Percentiles rank a stretch among this genome's conserved stretches.
Conservation (phyloP, 2,329 filamentous ascomycete species). For the Xylaria sp. region DNA sequence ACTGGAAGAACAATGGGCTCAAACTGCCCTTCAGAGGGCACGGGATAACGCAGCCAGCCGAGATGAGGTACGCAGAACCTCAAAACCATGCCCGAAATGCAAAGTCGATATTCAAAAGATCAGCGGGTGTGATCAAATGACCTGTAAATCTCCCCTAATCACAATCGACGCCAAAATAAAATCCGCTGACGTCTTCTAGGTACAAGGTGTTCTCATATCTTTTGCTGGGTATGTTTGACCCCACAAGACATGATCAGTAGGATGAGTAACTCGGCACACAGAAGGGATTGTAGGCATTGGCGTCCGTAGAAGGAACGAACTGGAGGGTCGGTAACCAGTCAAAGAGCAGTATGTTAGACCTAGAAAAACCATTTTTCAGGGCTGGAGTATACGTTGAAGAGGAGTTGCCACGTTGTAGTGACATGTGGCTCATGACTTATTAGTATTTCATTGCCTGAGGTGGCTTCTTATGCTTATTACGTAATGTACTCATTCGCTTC, state of each 20-base stretch:
- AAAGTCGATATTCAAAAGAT: slow-evolving; percentile 6
- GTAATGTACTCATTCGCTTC: background rate
- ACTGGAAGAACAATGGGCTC: background rate
- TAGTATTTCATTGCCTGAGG: too few relatives aligned
- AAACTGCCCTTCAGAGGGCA: slow-evolving; percentile 1
- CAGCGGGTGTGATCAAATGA: slow-evolving; percentile 11
- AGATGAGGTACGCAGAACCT: background rate
- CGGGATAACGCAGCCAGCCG: slow-evolving; percentile 9
- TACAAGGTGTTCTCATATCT: background rate
- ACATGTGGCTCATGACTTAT: background rate
- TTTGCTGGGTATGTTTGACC: background rate
- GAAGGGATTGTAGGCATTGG: background rate
- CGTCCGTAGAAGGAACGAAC: background rate
- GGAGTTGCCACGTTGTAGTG: background rate
- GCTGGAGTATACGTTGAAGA: background rate
- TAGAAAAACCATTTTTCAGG: background rate
- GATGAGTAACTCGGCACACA: background rate
- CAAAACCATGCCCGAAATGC: slow-evolving; percentile 12
- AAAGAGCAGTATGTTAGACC: background rate
- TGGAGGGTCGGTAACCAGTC: background rate
- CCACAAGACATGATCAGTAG: background rate
- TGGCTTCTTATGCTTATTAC: background rate
- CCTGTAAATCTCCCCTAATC: background rate
- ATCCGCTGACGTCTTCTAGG: slow-evolving; percentile 7
- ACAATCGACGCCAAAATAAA: background rate